A percentile compares a stretch with the other conserved stretches of the same genome.
Conservation (phyloP, 768 basidiomycete genomes). For the Lactarius tabidus region DNA sequence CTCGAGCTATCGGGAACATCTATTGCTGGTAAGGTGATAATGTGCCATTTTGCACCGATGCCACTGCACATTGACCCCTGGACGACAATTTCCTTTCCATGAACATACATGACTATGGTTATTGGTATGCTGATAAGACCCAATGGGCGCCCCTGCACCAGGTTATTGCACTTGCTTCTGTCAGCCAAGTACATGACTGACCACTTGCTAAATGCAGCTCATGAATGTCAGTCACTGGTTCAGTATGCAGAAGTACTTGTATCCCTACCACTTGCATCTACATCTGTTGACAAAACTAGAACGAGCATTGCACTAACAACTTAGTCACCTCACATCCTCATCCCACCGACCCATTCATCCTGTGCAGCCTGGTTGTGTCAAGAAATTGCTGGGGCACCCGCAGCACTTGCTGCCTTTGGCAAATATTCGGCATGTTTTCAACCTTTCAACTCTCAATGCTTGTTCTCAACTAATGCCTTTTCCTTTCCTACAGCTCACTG, state of each 20-base stretch:
- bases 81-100: constrained; percentile 13
- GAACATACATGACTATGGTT: background rate
- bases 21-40: constrained; percentile 21
- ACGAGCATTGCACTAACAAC: background rate
- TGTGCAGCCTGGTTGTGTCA: background rate
- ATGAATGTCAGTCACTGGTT: background rate
- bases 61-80: constrained; percentile 4
- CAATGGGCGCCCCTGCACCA: constrained; percentile 4
- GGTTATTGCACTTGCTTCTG: background rate
- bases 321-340: background rate
- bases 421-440: background rate
- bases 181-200: background rate
- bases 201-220: background rate
- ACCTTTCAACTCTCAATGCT: background rate
- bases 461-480: constrained; percentile 1
- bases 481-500: constrained; percentile 1
- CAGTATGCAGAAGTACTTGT: background rate
- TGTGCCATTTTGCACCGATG: constrained; percentile 19
- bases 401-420: background rate
- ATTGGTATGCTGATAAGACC: constrained; percentile 2
- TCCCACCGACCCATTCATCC: background rate
- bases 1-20: constrained; percentile 13
- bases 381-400: background rate
- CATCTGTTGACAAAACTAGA: background rate
- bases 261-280: constrained; percentile 2